phyloP scores from a whole-genome alignment of 163 green algal genomes.

The Volvox carteri region DNA sequence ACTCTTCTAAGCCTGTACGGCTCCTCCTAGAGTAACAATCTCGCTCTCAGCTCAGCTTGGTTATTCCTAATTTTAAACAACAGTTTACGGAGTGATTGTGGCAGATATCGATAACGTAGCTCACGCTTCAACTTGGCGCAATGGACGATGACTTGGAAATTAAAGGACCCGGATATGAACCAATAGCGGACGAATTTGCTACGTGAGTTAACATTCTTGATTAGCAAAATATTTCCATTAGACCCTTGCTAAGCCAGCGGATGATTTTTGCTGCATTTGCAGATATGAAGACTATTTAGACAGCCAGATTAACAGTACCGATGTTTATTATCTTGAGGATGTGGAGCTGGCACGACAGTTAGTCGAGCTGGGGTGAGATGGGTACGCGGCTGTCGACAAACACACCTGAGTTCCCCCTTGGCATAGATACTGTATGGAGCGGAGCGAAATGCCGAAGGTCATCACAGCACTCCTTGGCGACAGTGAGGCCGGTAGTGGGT shows the following conservation, averaged over 20 bases:
- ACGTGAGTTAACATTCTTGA: slow-evolving; percentile 60
- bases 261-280: neutral
- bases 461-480: too few species aligned
- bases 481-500: neutral
- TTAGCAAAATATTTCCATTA: neutral
- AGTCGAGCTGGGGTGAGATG: slow-evolving; percentile 87
- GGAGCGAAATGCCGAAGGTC: too few species aligned
- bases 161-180: slow-evolving; percentile 69
- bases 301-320: slow-evolving; percentile 87
- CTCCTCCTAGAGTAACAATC: neutral
- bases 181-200: slow-evolving; percentile 76
- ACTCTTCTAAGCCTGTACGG: neutral
- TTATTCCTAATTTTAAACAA: too few species aligned
- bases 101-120: too few species aligned
- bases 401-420: too few species aligned
- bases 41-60: too few species aligned
- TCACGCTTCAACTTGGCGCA: neutral
- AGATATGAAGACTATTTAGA: slow-evolving; percentile 95
- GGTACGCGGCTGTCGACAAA: neutral
- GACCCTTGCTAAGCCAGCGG: neutral
- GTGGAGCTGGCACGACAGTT: slow-evolving; percentile 86
- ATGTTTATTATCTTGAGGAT: slow-evolving; percentile 93
- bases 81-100: too few species aligned
- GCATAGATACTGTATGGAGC: too few species aligned
- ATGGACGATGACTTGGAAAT: slow-evolving; percentile 71